Evolutionary conservation across 371 early-diverging fungal species (phyloP).

Genomic region (Encephalitozoon intestinalis): DNA sequence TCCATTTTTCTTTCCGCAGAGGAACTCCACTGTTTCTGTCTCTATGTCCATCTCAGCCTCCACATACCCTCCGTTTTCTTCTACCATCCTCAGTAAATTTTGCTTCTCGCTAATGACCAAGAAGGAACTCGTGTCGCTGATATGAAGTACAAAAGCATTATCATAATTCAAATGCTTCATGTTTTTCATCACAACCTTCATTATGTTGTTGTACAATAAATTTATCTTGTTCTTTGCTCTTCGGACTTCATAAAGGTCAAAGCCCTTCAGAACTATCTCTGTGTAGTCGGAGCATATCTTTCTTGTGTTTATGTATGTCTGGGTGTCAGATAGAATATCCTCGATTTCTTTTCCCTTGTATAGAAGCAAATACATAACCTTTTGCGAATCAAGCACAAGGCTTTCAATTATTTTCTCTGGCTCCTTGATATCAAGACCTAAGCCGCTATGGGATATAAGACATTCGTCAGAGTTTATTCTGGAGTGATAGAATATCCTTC

Average conservation of each 20-base stretch:
- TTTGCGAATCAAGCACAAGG: conserved; percentile 16
- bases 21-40: conserved; percentile 74
- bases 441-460: conserved; percentile 6
- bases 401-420: neutral
- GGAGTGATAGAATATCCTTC: conserved; percentile 35
- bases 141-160: neutral
- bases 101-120: neutral
- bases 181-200: neutral
- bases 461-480: conserved; percentile 34
- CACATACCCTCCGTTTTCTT: neutral
- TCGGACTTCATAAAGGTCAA: neutral
- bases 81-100: conserved; percentile 16
- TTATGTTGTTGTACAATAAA: neutral
- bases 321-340: conserved; percentile 30
- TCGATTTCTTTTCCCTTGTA: conserved; percentile 34
- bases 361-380: conserved; percentile 22
- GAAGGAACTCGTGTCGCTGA: neutral
- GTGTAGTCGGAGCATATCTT: neutral
- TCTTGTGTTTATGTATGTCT: conserved; percentile 17
- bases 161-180: neutral
- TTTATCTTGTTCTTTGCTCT: conserved; percentile 1
- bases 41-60: conserved; percentile 57
- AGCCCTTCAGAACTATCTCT: neutral
- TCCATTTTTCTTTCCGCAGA: conserved; percentile 82
- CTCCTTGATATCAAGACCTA: neutral